Conservation (phyloP, 495 filamentous ascomycete genomes). For the Penicillium flavigenum region DNA sequence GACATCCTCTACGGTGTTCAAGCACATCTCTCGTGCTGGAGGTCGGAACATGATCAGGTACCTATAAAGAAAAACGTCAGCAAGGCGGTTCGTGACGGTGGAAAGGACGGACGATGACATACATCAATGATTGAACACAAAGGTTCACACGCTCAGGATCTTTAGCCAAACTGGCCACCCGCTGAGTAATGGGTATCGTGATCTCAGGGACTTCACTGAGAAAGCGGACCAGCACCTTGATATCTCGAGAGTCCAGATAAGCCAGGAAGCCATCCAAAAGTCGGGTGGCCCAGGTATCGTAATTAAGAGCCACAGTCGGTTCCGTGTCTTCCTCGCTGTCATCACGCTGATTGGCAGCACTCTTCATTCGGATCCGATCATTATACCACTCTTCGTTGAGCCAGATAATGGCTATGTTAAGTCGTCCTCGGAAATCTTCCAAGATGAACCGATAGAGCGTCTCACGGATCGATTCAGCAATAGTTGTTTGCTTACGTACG, state of each 20-base stretch:
- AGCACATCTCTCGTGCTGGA: constrained; percentile 73
- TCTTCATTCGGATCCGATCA: constrained; percentile 63
- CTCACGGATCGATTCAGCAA: constrained; percentile 73
- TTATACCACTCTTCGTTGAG: constrained; percentile 98
- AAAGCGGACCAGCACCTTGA: constrained; percentile 80
- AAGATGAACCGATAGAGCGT: constrained; percentile 78
- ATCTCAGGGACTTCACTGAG: constrained; percentile 88
- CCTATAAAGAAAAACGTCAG: constrained; percentile 37
- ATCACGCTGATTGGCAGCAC: constrained; percentile 36
- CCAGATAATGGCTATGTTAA: constrained; percentile 87
- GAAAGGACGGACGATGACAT: constrained; percentile 23
- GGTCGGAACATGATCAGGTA: constrained; percentile 86
- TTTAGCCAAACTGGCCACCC: constrained; percentile 76
- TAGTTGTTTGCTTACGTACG: constrained; percentile 28
- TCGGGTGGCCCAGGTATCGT: constrained; percentile 75
- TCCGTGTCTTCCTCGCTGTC: constrained; percentile 38
- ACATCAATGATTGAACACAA: constrained; percentile 61
- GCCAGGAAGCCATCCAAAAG: constrained; percentile 84
- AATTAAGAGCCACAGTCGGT: constrained; percentile 52
- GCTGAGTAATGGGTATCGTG: constrained; percentile 62
- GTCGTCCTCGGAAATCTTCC: constrained; percentile 83
- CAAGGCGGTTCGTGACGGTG: constrained; percentile 2
- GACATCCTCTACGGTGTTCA: constrained; percentile 82
- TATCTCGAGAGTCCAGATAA: constrained; percentile 81
- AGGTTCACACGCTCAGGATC: constrained; percentile 79